Percentiles rank a stretch among this genome's conserved stretches.
Evolutionary conservation across 2,329 filamentous ascomycete species (phyloP).

Genomic region (Arachnomyces sp.): DNA sequence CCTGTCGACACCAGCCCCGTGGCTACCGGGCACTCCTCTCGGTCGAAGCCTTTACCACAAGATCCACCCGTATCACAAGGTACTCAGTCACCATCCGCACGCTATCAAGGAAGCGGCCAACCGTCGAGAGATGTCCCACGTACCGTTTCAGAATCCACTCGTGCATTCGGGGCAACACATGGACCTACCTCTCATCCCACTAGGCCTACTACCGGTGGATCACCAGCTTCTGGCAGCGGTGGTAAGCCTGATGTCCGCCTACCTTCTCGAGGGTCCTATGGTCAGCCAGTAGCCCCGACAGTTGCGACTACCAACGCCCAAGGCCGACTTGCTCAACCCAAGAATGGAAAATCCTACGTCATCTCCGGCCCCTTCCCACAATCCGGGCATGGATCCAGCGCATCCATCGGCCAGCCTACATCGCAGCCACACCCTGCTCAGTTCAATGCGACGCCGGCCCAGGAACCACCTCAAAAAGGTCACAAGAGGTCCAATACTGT

Average conservation of each 20-base stretch:
- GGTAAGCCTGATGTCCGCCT: conserved; percentile 46
- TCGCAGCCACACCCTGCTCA: conserved; percentile 49
- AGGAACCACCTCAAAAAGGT: conserved; percentile 34
- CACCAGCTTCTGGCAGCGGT: conserved; percentile 57
- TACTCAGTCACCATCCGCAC: conserved; percentile 9
- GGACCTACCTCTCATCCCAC: conserved; percentile 37
- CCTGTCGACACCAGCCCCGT: conserved; percentile 26
- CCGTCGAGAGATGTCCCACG: conserved; percentile 45
- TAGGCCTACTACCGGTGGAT: conserved; percentile 73
- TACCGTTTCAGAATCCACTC: conserved; percentile 50
- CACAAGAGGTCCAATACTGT: conserved; percentile 69
- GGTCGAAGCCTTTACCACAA: conserved; percentile 49
- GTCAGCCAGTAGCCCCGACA: conserved; percentile 76
- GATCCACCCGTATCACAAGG: conserved; percentile 47
- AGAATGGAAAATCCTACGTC: conserved; percentile 56
- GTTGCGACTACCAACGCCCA: conserved; percentile 83
- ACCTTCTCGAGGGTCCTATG: conserved; percentile 72
- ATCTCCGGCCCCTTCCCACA: conserved; percentile 61
- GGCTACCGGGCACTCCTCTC: conserved; percentile 20
- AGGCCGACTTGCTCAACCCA: conserved; percentile 79
- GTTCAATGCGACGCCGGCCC: conserved; percentile 49
- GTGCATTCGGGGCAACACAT: conserved; percentile 40
- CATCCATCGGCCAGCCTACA: conserved; percentile 53
- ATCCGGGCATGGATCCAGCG: conserved; percentile 40
- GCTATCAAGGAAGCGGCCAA: conserved; percentile 28